phyloP scores from a whole-genome alignment of 257 asterid genomes.

The Penstemon barbatus region DNA sequence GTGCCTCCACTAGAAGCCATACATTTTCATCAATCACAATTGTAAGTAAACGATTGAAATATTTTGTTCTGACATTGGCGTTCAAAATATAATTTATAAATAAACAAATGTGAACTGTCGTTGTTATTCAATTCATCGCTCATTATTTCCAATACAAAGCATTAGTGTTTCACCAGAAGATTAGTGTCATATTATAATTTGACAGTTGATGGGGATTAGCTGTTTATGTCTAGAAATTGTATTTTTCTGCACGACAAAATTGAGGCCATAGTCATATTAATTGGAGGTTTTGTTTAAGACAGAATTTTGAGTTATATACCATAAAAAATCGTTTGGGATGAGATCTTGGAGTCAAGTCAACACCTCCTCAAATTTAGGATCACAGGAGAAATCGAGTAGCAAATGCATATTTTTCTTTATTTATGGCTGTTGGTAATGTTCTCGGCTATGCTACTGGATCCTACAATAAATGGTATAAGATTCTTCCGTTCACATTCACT shows the following conservation, averaged over 20 bases:
- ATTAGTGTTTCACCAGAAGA: no score
- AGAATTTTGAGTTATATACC: neutral
- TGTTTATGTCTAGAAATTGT: constrained; percentile 23
- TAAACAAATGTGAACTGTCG: no score
- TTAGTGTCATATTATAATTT: constrained; percentile 31
- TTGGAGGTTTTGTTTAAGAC: constrained; percentile 30
- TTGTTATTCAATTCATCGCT: no score
- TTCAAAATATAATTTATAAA: no score
- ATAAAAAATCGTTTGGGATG: no score
- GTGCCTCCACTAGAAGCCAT: no score
- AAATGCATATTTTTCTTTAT: constrained; percentile 74
- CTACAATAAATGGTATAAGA: constrained; percentile 73
- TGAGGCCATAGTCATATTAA: constrained; percentile 35
- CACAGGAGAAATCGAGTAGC: constrained; percentile 82
- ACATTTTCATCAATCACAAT: no score
- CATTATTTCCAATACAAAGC: no score
- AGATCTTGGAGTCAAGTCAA: no score
- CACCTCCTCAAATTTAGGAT: constrained; percentile 40
- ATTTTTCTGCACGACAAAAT: constrained; percentile 20
- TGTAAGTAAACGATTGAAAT: no score
- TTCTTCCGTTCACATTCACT: constrained; percentile 66
- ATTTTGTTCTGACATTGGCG: no score
- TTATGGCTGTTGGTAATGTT: constrained; percentile 84
- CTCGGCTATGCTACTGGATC: constrained; percentile 91
- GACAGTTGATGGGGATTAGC: constrained; percentile 26